phyloP scores from a whole-genome alignment of 2,329 filamentous ascomycete genomes.

The Talaromyces funiculosus region DNA sequence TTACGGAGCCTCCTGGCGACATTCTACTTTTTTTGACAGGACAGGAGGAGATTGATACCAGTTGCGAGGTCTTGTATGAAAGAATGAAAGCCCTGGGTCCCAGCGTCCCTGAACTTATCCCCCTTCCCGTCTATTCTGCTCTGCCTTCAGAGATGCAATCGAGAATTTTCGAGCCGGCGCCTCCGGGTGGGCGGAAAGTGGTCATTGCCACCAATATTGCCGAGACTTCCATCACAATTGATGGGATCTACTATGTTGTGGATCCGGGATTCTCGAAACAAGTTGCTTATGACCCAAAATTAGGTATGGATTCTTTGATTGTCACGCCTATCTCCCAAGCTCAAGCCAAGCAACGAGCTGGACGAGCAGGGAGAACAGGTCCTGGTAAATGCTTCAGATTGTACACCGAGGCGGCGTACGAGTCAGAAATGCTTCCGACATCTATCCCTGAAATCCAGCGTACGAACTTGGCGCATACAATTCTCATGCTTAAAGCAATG shows the following conservation, averaged over 20 bases:
- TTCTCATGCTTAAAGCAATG: slow-evolving; percentile 98
- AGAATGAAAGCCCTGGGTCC: slow-evolving; percentile 94
- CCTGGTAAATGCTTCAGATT: slow-evolving; percentile 94
- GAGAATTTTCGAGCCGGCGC: slow-evolving; percentile 88
- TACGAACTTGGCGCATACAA: slow-evolving; percentile 86
- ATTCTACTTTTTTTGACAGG: slow-evolving; percentile 96
- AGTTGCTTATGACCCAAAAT: slow-evolving; percentile 91
- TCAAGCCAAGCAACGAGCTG: slow-evolving; percentile 89
- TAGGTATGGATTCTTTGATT: slow-evolving; percentile 94
- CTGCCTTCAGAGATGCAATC: slow-evolving; percentile 91
- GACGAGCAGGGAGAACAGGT: slow-evolving; percentile 86
- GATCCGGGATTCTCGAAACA: slow-evolving; percentile 98
- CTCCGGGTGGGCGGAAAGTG: slow-evolving; percentile 79
- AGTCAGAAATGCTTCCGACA: slow-evolving; percentile 94
- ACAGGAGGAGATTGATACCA: slow-evolving; percentile 95
- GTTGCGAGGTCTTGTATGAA: slow-evolving; percentile 86
- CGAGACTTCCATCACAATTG: slow-evolving; percentile 95
- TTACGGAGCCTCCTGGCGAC: slow-evolving; percentile 86
- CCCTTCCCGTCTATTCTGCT: slow-evolving; percentile 92
- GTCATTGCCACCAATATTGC: slow-evolving; percentile 98
- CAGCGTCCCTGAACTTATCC: slow-evolving; percentile 82
- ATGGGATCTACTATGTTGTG: slow-evolving; percentile 95
- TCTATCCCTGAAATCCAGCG: slow-evolving; percentile 95
- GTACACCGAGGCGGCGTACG: slow-evolving; percentile 91
- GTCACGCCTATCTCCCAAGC: slow-evolving; percentile 96